Evolutionary conservation across 2,329 filamentous ascomycete species (phyloP).

Genomic region (Claviceps maximensis): DNA sequence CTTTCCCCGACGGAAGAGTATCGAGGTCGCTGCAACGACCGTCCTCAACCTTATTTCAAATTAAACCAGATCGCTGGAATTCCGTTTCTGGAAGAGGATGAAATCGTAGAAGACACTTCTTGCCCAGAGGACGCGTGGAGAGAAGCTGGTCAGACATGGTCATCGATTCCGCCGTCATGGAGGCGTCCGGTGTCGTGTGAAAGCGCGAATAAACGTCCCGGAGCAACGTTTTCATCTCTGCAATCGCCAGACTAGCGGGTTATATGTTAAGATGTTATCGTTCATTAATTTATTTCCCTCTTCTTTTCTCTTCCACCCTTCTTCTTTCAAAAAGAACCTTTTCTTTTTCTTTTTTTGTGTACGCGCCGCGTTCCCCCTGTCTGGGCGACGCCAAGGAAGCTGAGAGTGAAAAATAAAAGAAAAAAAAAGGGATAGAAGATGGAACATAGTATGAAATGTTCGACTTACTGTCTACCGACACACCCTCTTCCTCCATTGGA

Average conservation of each 20-base stretch:
- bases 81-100: constrained; percentile 16
- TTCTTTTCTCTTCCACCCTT: constrained; percentile 3
- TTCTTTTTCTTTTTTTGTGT: background rate
- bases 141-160: constrained; percentile 54
- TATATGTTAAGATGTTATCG: background rate
- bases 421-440: background rate
- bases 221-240: constrained; percentile 55
- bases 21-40: background rate
- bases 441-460: background rate
- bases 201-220: constrained; percentile 48
- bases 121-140: constrained; percentile 46
- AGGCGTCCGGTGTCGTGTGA: constrained; percentile 38
- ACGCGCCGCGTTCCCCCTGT: too few species aligned
- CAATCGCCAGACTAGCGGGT: constrained; percentile 37
- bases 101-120: constrained; percentile 44
- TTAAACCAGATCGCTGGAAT: background rate
- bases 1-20: too few species aligned
- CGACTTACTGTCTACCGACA: constrained; percentile 51
- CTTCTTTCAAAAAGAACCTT: background rate
- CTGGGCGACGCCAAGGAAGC: too few species aligned
- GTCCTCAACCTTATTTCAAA: background rate
- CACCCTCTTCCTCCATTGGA: constrained; percentile 52
- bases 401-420: background rate
- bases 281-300: background rate
- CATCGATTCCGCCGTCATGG: constrained; percentile 45